A percentile compares a stretch with the other conserved stretches of the same genome.
Evolutionary conservation across 768 basidiomycete species (phyloP).

Genomic region (Lactifluus hygrophoroides): DNA sequence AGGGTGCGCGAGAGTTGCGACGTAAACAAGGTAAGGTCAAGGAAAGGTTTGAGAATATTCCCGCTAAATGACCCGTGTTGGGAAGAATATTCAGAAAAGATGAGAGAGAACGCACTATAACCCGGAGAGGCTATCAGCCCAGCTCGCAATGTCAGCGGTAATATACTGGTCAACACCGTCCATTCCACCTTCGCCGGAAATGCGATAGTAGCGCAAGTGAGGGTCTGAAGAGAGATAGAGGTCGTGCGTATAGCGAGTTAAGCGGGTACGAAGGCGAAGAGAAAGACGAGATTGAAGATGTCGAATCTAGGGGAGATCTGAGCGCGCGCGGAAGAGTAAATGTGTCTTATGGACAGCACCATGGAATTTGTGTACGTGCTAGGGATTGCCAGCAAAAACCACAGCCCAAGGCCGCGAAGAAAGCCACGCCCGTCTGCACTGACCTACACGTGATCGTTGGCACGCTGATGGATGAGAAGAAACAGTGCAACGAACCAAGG

Average conservation of each 20-base stretch:
- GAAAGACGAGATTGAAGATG: slow-evolving; percentile 84
- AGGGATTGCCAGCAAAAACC: slow-evolving; percentile 88
- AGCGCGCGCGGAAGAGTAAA: neutral
- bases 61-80: slow-evolving; percentile 42
- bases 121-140: slow-evolving; percentile 76
- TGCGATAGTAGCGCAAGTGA: slow-evolving; percentile 60
- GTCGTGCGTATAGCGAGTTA: slow-evolving; percentile 88
- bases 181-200: slow-evolving; percentile 28
- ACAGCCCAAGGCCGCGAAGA: slow-evolving; percentile 67
- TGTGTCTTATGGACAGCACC: slow-evolving; percentile 33
- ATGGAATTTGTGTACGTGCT: slow-evolving; percentile 95
- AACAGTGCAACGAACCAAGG: slow-evolving; percentile 45
- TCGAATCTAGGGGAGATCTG: slow-evolving; percentile 48
- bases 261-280: slow-evolving; percentile 70
- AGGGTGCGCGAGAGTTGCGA: slow-evolving; percentile 82
- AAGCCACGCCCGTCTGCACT: slow-evolving; percentile 83
- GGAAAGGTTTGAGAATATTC: slow-evolving; percentile 85
- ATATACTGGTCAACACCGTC: slow-evolving; percentile 88
- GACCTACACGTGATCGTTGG: slow-evolving; percentile 33
- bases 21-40: slow-evolving; percentile 88
- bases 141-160: slow-evolving; percentile 85
- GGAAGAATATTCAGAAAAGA: neutral
- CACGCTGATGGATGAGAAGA: neutral
- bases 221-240: slow-evolving; percentile 77
- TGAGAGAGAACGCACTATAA: slow-evolving; percentile 61